phyloP scores from a whole-genome alignment of 164 flowering plant genomes.

The Magnolia officinalis region DNA sequence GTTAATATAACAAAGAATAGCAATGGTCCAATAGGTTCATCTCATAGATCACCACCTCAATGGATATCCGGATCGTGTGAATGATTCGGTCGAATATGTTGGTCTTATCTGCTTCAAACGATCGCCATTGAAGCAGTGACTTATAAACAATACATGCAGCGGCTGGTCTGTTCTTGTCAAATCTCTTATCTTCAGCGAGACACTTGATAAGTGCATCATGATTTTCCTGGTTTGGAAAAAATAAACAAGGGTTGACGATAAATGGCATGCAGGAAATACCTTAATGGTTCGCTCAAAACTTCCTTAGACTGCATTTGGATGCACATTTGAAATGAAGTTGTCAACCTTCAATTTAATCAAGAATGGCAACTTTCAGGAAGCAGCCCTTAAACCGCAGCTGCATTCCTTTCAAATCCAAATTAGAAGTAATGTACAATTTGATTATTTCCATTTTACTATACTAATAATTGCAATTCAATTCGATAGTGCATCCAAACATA shows the following conservation, averaged over 20 bases:
- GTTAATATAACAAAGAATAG: neutral
- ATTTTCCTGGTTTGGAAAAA: conserved; percentile 49
- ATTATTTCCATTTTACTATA: neutral
- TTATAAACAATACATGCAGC: conserved; percentile 64
- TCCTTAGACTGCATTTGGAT: neutral
- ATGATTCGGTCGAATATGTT: conserved; percentile 66
- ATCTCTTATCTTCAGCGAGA: conserved; percentile 56
- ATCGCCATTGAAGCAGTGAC: conserved; percentile 78
- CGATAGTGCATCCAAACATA: neutral
- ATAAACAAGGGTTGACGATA: neutral
- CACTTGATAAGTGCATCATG: conserved; percentile 69
- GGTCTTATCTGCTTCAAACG: conserved; percentile 82
- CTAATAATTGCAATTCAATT: neutral
- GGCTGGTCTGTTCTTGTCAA: conserved; percentile 54
- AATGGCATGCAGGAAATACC: neutral
- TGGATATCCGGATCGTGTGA: conserved; percentile 53
- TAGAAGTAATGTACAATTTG: too few relatives aligned
- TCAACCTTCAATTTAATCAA: neutral
- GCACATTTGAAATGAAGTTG: neutral
- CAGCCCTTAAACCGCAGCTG: neutral
- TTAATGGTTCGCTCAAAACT: neutral
- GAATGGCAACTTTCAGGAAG: neutral
- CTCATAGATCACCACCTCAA: conserved; percentile 43
- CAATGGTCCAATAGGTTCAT: neutral
- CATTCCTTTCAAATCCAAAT: neutral